phyloP scores from a whole-genome alignment of 2,329 filamentous ascomycete genomes.

The Arthrocladium fulminans region DNA sequence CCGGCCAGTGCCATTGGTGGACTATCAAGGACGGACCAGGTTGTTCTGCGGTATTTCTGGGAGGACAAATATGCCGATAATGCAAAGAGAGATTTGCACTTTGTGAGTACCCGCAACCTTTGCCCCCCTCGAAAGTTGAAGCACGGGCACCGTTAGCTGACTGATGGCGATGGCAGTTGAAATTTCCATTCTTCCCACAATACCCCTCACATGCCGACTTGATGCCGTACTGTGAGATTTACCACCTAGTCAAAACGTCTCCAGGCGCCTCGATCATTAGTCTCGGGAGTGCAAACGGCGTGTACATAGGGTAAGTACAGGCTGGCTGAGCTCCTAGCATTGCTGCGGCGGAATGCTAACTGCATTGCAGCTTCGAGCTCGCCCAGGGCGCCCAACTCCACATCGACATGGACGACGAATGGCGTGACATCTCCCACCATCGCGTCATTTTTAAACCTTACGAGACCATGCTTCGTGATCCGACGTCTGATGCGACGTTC shows the following conservation, averaged over 20 bases:
- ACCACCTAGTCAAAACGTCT: constrained; percentile 22
- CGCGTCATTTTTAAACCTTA: constrained; percentile 21
- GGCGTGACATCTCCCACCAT: constrained; percentile 23
- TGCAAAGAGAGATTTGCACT: constrained; percentile 20
- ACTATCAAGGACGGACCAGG: constrained; percentile 21
- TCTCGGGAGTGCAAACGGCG: constrained; percentile 19
- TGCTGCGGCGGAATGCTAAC: neutral
- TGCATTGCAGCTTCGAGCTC: constrained; percentile 19
- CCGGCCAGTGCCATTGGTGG: constrained; percentile 12
- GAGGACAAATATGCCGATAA: constrained; percentile 22
- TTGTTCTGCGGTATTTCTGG: constrained; percentile 23
- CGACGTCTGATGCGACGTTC: constrained; percentile 15
- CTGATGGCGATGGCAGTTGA: constrained; percentile 13
- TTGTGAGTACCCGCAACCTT: constrained; percentile 12
- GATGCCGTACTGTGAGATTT: constrained; percentile 22
- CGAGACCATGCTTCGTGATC: constrained; percentile 20
- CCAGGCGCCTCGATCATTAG: constrained; percentile 22
- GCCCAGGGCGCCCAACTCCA: constrained; percentile 21
- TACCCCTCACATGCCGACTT: constrained; percentile 18
- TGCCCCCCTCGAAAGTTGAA: neutral
- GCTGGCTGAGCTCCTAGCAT: neutral
- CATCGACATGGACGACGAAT: constrained; percentile 24
- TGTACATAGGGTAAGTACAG: constrained; percentile 23
- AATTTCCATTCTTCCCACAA: constrained; percentile 21
- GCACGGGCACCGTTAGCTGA: neutral